Base-by-base conservation (phyloP, 2,329 filamentous ascomycete species). In the Exophiala sp. region DNA sequence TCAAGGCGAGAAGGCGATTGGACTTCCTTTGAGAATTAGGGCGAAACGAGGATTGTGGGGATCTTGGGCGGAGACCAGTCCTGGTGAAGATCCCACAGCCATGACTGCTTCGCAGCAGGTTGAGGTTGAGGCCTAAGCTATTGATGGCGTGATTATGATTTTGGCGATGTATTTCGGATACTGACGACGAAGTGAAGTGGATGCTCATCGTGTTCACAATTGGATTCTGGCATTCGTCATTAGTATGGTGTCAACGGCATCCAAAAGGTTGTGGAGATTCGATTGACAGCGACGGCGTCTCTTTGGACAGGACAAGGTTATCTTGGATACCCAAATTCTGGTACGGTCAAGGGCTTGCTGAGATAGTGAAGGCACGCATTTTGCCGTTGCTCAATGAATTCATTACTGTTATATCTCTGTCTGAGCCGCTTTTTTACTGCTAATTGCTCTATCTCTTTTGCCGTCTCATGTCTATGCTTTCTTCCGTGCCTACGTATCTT, bases 1-100 rank as follows among this genome's bases (percentile, higher is more conserved):
- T 69, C 94, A 99, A 72, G 81, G 82, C 45, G 77, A 85, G 58
- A 81, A 81, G 11, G 66, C 79, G 35, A 81, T 97, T 21, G 91
- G 91, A 46, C 88, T 85, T 2, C 82, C 87, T 11, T 89, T 99
- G 66, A 81, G 86, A 54, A 88, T 99, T 54, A 81, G 90, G 62
- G 91, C 88, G 55, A 99, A 99, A 81, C 83, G 89, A 64, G 92
- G 89, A n/a, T 84, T 99, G 2, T 99, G 94, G 92, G 94, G 92
- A 48, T 85, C 87, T 35, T 99, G 94, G 94, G 94, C 94, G 0
- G 94, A 97, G 77, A 78, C 77, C 7, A 60, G 54, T 40, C 59
- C 54, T 10, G 54, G 54, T 20, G 54, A 61, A 12, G 59, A 64
- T 39, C 57, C 57, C 20, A 43, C 57, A 8, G 34, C 54, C 36